These are phyloP conservation scores for Heracleum sosnowskyi DNA, from an alignment of 129 eudicot genomes.

Conservation along the genomic window DNA sequence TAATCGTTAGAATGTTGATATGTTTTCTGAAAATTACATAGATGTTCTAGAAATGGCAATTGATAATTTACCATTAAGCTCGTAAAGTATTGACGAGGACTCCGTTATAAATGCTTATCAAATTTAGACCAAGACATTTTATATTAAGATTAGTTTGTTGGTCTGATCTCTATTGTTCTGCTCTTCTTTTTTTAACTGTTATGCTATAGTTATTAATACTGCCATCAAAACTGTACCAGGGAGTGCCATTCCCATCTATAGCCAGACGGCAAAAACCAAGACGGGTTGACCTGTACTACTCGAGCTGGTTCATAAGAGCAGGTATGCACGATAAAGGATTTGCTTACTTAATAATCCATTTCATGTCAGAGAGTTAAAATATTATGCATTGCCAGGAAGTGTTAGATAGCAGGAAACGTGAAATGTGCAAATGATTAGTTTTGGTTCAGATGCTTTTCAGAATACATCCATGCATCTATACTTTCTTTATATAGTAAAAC, in stretches of 20 bases:
- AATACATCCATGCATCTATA: neutral
- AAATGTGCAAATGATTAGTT: neutral
- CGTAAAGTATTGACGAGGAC: neutral
- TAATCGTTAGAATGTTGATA: neutral
- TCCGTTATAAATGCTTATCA: neutral
- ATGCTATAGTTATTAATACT: neutral
- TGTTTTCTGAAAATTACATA: neutral
- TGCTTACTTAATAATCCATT: neutral
- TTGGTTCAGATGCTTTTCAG: neutral
- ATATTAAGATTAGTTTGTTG: neutral
- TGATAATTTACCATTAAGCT: neutral
- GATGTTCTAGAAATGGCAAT: neutral
- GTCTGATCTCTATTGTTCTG: neutral
- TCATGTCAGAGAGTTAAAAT: neutral
- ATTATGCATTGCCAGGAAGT: neutral
- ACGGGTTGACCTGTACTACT: slow-evolving; percentile 80
- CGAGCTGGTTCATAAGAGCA: slow-evolving; percentile 86
- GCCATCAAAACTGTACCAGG: slow-evolving; percentile 35
- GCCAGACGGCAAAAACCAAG: slow-evolving; percentile 72
- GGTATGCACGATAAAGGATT: slow-evolving; percentile 26
- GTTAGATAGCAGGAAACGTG: neutral
- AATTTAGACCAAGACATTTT: neutral
- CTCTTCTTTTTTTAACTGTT: neutral
- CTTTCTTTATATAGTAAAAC: neutral
- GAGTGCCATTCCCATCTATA: slow-evolving; percentile 49